Base-by-base conservation (phyloP, 2,329 filamentous ascomycete species). In the Tolypocladium ophioglossoides region DNA sequence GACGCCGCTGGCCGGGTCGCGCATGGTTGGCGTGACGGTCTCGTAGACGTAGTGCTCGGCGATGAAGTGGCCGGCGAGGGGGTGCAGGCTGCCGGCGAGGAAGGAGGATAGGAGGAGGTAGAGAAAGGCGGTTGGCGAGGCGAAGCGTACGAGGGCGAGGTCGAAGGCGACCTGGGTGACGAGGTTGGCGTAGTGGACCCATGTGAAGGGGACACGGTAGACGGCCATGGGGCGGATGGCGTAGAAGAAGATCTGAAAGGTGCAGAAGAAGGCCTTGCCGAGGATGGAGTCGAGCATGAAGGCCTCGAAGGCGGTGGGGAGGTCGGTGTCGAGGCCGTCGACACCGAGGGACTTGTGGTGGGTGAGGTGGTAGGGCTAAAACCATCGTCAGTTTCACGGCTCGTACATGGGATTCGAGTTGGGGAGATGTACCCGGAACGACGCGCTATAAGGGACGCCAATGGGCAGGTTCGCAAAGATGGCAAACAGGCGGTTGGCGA, bases 181-280 rank as follows among this genome's bases (percentile, higher is more conserved):
- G 52, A 99, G 78, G 73, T 99, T 99, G 72, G 91, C 73, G 55
- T 84, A 78, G 72, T 96, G 91, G 55, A 96, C 83, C 66, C 79
- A 80, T 52, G 92, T 96, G 69, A 97, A 82, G 39, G 92, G 89
- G 6, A 97, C 80, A 63, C 84, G 82, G 79, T 96, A 96, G 63
- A 99, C 82, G 73, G 91, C 85, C 87, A 97, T 96, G 57, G 94
- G 94, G 18, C 94, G 89, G 51, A 99, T 73, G 64, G 94, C 94
- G 76, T 99, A 99, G 80, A 99, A 99, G 68, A 99, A 82, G 71
- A 99, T 96, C 74, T 99, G 94, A 76, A 96, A 99, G 62, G 94
- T 99, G 75, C 88, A 92, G 80, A 99, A 99, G 78, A 99, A 99
- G 61, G 94, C 86, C 74, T 99, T 99, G 70, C 94, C 94, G 20